Evolutionary conservation across 2,329 filamentous ascomycete species (phyloP).

Genomic region (Cladosporium velox): DNA sequence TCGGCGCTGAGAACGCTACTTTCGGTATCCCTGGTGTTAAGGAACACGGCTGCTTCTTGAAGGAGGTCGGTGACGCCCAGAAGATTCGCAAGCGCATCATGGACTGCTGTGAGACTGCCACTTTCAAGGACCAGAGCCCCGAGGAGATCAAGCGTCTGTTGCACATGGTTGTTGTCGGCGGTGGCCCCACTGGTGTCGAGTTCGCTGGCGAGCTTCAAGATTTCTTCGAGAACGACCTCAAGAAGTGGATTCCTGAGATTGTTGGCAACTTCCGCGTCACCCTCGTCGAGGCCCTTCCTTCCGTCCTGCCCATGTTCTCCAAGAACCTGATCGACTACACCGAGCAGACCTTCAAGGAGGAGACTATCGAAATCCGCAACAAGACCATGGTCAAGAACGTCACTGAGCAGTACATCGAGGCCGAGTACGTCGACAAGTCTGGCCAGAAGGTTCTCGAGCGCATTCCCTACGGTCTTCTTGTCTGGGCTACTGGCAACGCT

Average conservation of each 20-base stretch:
- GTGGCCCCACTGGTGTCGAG: constrained; percentile 94
- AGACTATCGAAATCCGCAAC: constrained; percentile 94
- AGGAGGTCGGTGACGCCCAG: constrained; percentile 96
- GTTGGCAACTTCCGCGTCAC: constrained; percentile 95
- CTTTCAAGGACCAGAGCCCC: constrained; percentile 90
- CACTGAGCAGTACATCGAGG: constrained; percentile 88
- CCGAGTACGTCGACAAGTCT: constrained; percentile 72
- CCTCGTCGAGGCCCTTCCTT: constrained; percentile 93
- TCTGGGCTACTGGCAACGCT: constrained; percentile 98
- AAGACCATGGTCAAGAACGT: constrained; percentile 99
- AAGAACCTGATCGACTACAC: constrained; percentile 99
- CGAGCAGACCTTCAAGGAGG: constrained; percentile 97
- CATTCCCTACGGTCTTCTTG: constrained; percentile 92
- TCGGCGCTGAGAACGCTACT: constrained; percentile 96
- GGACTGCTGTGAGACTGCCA: constrained; percentile 98
- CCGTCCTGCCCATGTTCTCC: constrained; percentile 94
- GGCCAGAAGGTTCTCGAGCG: constrained; percentile 78
- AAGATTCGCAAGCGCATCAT: constrained; percentile 97
- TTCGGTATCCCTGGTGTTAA: constrained; percentile 94
- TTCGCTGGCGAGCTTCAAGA: constrained; percentile 98
- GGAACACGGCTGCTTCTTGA: constrained; percentile 96
- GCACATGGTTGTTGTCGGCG: constrained; percentile 88
- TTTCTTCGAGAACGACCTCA: constrained; percentile 97
- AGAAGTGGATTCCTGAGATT: constrained; percentile 97
- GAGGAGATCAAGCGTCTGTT: constrained; percentile 91